Base-by-base conservation (phyloP, 2,329 filamentous ascomycete species). In the Penicillium psychrosexuale region DNA sequence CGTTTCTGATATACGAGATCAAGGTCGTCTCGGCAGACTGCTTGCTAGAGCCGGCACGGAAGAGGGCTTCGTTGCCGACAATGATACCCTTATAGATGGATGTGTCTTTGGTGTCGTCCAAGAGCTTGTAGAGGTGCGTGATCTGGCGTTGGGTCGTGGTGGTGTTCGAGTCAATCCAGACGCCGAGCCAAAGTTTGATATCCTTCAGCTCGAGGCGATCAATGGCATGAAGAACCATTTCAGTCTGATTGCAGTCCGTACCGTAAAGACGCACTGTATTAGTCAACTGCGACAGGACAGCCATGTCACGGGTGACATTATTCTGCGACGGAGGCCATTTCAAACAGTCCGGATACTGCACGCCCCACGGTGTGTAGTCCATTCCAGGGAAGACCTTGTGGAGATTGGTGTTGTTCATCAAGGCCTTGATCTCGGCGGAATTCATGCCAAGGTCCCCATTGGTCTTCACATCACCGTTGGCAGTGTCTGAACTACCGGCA, bases 171-270 rank as follows among this genome's bases (percentile, higher is more conserved):
- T 94, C 91, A 59, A 96, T 87, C 90, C 92, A 97, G 3, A 97
- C 92, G 15, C 93, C 93, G 42, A 97, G 79, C 93, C 93, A 97
- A 59, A 97, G 80, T 72, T 95, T 96, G 78, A 96, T 85, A 51
- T 88, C 81, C 28, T 73, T 78, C 64, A 97, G 77, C 49, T 87
- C 80, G 12, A 97, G 80, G 47, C 82, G 82, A 54, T 89, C 80
- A 64, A 97, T 87, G 19, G 92, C 87, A 65, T 94, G 87, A 8
- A 97, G 78, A 0, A 95, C 84, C 89, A 97, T 94, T 72, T 96
- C 84, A 0, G 93, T 97, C 75, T 97, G 93, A 74, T 97, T 97
- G 81, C 93, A 97, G 76, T 97, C 93, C 12, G 91, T 97, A 47
- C 93, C 93, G 71, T 97, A 97, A 1, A 97, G 80, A 8, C 93